These are phyloP conservation scores for Xylaria digitata DNA, from an alignment of 2,329 filamentous ascomycete genomes.

Conservation along the genomic window DNA sequence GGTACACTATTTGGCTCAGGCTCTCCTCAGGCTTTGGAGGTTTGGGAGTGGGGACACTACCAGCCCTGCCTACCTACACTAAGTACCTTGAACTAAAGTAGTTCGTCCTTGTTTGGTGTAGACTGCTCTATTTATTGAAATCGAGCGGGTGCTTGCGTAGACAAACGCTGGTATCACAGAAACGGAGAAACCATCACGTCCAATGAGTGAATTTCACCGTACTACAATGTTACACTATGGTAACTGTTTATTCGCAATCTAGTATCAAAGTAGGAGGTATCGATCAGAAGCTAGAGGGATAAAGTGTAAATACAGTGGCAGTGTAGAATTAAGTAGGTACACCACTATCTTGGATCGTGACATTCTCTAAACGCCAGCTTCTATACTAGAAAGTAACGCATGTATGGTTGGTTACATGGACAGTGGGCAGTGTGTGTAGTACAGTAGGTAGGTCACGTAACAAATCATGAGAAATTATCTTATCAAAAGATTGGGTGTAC, in stretches of 20 bases:
- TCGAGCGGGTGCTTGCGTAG: constrained; percentile 3
- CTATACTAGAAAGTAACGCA: no score
- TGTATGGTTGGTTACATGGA: no score
- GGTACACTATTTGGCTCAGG: neutral
- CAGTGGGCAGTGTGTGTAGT: no score
- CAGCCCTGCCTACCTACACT: constrained; percentile 16
- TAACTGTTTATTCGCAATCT: neutral
- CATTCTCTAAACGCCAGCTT: no score
- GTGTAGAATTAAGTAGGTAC: neutral
- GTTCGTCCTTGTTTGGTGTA: neutral
- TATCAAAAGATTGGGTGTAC: no score
- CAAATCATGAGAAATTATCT: no score
- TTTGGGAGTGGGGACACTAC: constrained; percentile 7
- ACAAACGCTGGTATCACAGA: neutral
- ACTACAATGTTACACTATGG: neutral
- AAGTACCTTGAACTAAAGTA: constrained; percentile 1
- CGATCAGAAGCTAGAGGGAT: neutral
- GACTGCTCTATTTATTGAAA: constrained; percentile 17
- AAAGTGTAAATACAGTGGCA: neutral
- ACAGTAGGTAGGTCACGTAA: no score
- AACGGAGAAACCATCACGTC: neutral
- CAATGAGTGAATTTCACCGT: neutral
- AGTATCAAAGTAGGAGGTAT: neutral
- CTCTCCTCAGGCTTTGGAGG: neutral
- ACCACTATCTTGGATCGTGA: no score